Evolutionary conservation across 345 rosid species (phyloP).

Genomic region (Rhizophora apiculata): DNA sequence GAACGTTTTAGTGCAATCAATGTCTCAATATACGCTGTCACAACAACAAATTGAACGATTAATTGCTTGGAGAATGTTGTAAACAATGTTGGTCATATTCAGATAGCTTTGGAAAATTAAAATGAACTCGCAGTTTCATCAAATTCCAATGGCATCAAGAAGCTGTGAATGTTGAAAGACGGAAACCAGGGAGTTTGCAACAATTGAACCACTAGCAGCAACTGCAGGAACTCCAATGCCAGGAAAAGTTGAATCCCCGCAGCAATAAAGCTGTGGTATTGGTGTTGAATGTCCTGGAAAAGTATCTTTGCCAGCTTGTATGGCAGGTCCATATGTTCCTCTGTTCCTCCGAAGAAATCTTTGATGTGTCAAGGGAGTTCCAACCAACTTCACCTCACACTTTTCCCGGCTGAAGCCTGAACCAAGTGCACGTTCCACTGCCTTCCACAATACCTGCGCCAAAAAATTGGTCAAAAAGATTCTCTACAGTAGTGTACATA

Average conservation of each 20-base stretch:
- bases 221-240: slow-evolving; percentile 94
- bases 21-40: not conserved
- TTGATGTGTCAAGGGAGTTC: slow-evolving; percentile 80
- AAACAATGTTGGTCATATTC: not conserved
- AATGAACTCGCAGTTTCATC: slow-evolving; percentile 18
- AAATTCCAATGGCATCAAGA: slow-evolving; percentile 82
- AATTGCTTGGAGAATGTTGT: not conserved
- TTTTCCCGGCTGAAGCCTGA: slow-evolving; percentile 68
- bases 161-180: slow-evolving; percentile 79
- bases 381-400: slow-evolving; percentile 77
- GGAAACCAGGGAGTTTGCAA: slow-evolving; percentile 76
- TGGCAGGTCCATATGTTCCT: slow-evolving; percentile 88
- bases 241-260: slow-evolving; percentile 92
- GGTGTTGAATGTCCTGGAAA: slow-evolving; percentile 90
- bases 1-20: not conserved
- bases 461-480: not conserved
- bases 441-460: slow-evolving; percentile 80
- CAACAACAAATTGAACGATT: not conserved
- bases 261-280: slow-evolving; percentile 68
- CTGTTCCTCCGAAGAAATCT: slow-evolving; percentile 75
- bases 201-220: slow-evolving; percentile 92
- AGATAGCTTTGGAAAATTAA: not conserved
- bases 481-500: not conserved
- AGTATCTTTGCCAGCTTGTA: slow-evolving; percentile 69
- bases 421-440: slow-evolving; percentile 80